Evolutionary conservation across 176 grass and related monocot genomes (phyloP), one percentile per base, ranked within the genome.

Genomic region (Oryza punctata): DNA sequence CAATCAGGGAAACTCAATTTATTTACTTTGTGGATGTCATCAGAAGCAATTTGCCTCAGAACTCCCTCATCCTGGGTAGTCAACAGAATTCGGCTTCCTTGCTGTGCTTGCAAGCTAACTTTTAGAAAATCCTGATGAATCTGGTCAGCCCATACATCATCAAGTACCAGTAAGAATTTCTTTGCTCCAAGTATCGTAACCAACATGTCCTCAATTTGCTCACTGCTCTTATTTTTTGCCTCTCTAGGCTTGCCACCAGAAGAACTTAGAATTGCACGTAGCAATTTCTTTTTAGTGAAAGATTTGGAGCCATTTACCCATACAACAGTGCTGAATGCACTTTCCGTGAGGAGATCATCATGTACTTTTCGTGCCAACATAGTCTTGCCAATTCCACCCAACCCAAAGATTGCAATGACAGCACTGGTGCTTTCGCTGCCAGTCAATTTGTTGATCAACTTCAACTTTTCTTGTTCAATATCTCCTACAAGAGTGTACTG

Each of bases 121-220:
- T 69, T 12, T 32, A 77, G 60, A 23, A 71, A 82, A 29, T 76
- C 46, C 12, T 81, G 16, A 52, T 57, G 68, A 40, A 85, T 81
- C 18, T 75, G 61, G 4, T 49, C 26, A 37, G 19, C 66, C 6
- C 61, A 75, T 24, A 89, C 63, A 71, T 82, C 78, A 85, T 85
- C 88, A 11, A 89, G 50, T 38, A 89, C 82, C 37, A 90, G 78
- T 5, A 90, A 65, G 66, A 86, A 69, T 60, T 33, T 90, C 35
- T 86, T 85, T 19, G 49, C 63, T 84, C 38, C 75, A 35, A 89
- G 57, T 13, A 80, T 40, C 7, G 21, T 14, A 37, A 30, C 76
- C 67, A 89, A 35, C 67, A 83, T 77, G 28, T 49, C 33, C 75
- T 85, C 25, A 41, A 71, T 61, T 61, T 70, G 35, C 33, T 66